Conservation (phyloP, 139 green algal species). For the Coelastrella sp. region DNA sequence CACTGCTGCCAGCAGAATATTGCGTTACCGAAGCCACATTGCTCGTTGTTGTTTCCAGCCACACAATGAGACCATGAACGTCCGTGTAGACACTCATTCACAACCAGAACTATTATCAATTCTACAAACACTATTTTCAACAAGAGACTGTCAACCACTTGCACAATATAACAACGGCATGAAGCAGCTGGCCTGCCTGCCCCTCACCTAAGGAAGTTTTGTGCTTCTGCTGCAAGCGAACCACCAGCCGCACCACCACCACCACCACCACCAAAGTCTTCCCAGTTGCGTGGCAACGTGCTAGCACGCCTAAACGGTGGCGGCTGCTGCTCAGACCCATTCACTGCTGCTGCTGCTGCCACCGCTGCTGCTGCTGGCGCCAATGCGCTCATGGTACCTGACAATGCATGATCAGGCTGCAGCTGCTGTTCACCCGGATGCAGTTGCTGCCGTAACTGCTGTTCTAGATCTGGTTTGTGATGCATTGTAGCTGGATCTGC, state of each 20-base stretch:
- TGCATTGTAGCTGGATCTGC: constrained; percentile 1
- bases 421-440: neutral
- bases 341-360: neutral
- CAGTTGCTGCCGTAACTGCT: constrained; percentile 26
- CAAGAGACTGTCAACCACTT: no score
- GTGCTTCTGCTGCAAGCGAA: no score
- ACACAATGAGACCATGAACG: no score
- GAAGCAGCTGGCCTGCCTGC: no score
- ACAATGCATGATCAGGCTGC: no score
- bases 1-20: neutral
- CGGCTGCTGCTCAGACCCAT: neutral
- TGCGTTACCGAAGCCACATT: neutral
- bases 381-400: neutral
- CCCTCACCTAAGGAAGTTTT: no score
- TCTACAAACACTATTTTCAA: no score
- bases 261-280: neutral
- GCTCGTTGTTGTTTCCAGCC: neutral
- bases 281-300: neutral
- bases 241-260: no score
- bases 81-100: no score
- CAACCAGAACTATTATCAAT: no score
- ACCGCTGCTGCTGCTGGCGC: neutral
- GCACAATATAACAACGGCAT: no score
- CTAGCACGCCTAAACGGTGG: neutral
- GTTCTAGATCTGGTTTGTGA: neutral